phyloP scores from a whole-genome alignment of 139 green algal species.

The Chlamydomonas asymmetrica region DNA sequence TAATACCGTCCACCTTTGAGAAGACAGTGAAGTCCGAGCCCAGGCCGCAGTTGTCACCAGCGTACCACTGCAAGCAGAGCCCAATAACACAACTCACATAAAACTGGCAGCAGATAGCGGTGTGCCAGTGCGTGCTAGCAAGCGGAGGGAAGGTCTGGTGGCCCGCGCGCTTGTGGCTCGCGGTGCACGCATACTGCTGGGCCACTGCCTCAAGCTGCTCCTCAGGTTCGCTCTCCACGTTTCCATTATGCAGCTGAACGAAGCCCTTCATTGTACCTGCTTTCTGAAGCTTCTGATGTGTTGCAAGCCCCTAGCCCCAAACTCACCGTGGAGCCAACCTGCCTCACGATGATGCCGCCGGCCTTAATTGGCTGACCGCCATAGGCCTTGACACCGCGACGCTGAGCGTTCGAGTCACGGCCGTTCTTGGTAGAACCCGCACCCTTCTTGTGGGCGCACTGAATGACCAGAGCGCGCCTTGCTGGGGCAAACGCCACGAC shows the following conservation, averaged over 20 bases:
- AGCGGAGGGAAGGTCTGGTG: too few species aligned
- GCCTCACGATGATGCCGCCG: constrained; percentile 95
- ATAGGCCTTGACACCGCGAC: constrained; percentile 94
- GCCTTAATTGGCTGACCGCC: constrained; percentile 90
- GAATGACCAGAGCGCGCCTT: constrained; percentile 39
- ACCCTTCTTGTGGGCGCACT: constrained; percentile 67
- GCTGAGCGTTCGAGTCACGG: constrained; percentile 89
- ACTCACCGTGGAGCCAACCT: constrained; percentile 85
- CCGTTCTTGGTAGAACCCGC: constrained; percentile 97
- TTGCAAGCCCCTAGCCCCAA: background rate
- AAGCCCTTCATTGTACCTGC: too few species aligned
- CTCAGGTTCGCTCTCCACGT: too few species aligned
- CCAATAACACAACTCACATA: too few species aligned
- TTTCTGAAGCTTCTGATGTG: too few species aligned
- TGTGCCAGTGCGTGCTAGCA: too few species aligned
- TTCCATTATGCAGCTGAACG: too few species aligned
- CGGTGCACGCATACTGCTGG: too few species aligned
- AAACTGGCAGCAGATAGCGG: too few species aligned
- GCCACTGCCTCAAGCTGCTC: too few species aligned
- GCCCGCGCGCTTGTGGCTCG: too few species aligned
- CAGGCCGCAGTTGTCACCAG: constrained; percentile 82
- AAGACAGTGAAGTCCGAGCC: constrained; percentile 96
- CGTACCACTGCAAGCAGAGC: constrained; percentile 69
- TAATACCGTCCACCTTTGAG: constrained; percentile 82
- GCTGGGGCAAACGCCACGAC: background rate